These are phyloP conservation scores for Xylaria sp. DNA, from an alignment of 2,329 filamentous ascomycete genomes.

Conservation along the genomic window DNA sequence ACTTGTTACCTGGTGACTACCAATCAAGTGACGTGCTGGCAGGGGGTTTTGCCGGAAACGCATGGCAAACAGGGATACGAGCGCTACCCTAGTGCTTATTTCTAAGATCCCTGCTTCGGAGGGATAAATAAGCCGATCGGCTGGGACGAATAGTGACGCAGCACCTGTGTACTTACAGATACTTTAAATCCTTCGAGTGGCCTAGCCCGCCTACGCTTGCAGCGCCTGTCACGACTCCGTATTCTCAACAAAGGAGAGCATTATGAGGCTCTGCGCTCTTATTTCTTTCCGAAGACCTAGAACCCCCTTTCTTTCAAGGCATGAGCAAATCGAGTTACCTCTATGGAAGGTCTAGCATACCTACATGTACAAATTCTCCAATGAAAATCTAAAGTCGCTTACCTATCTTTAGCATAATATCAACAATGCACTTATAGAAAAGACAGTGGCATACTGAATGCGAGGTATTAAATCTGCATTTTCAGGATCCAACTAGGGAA, in stretches of 20 bases:
- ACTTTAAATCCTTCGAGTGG: neutral
- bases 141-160: constrained; percentile 18
- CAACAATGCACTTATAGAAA: neutral
- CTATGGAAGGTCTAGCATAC: neutral
- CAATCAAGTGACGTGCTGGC: constrained; percentile 11
- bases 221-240: constrained; percentile 5
- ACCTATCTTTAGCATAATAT: neutral
- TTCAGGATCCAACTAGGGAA: neutral
- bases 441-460: neutral
- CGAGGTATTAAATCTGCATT: too few species aligned
- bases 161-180: constrained; percentile 7
- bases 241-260: constrained; percentile 9
- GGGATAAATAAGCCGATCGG: constrained; percentile 45
- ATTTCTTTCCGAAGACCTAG: constrained; percentile 37
- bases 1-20: constrained; percentile 15
- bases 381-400: neutral
- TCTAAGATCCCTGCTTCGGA: constrained; percentile 42
- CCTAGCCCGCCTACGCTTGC: neutral
- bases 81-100: constrained; percentile 45
- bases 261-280: constrained; percentile 41
- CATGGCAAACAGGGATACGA: constrained; percentile 40
- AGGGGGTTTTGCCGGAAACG: constrained; percentile 38
- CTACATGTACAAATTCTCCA: neutral
- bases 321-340: neutral
- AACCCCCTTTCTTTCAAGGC: constrained; percentile 42